phyloP scores from a whole-genome alignment of 345 rosid genomes.

The Corchorus olitorius region DNA sequence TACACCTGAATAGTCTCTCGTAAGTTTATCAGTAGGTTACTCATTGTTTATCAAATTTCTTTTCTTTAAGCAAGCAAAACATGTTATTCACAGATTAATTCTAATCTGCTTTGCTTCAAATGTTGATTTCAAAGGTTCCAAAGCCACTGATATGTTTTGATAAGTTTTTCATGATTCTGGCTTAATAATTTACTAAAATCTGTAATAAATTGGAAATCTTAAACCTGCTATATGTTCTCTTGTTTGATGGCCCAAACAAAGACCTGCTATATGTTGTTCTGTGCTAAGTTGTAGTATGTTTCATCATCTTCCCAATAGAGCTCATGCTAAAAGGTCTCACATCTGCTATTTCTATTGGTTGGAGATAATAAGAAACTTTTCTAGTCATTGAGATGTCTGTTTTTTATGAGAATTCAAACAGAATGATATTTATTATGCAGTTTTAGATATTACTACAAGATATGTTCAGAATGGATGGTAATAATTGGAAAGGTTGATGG shows the following conservation, averaged over 20 bases:
- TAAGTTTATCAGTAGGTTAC: not conserved
- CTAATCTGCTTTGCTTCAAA: not conserved
- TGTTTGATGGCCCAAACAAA: not conserved
- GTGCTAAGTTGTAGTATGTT: not conserved
- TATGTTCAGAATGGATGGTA: not conserved
- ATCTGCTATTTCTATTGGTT: not conserved
- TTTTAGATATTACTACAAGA: constrained; percentile 1
- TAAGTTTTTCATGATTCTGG: not conserved
- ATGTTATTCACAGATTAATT: not conserved
- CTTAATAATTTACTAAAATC: not conserved
- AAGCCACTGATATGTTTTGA: not conserved
- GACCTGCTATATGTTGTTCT: not conserved
- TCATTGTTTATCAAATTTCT: not conserved
- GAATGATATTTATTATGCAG: not conserved
- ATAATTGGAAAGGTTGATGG: not conserved
- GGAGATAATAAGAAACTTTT: not conserved
- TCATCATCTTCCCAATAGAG: not conserved
- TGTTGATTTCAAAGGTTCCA: not conserved
- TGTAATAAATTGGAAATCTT: not conserved
- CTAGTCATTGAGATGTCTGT: not conserved
- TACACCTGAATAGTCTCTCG: not conserved
- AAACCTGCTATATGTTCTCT: not conserved
- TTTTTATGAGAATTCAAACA: not conserved
- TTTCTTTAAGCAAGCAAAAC: not conserved
- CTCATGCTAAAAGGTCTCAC: not conserved